Evolutionary conservation across 352 stramenopile species (phyloP).

Genomic region (Albugo candida): DNA sequence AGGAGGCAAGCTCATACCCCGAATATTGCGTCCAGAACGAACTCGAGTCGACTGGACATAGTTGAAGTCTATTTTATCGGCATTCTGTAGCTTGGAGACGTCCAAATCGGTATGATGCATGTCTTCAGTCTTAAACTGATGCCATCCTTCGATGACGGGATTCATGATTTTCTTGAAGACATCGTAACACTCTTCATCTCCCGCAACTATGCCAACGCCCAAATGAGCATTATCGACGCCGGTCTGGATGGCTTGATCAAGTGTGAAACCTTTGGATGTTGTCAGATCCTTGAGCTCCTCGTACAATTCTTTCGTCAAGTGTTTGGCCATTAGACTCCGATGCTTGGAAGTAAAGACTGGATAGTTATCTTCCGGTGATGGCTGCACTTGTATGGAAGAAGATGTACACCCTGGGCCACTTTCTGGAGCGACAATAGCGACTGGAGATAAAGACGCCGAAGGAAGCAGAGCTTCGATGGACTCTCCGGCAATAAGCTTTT

Average conservation of each 20-base stretch:
- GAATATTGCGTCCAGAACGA: conserved; percentile 78
- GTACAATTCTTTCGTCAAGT: conserved; percentile 64
- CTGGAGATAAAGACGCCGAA: conserved; percentile 20
- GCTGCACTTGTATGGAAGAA: conserved; percentile 30
- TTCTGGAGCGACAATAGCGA: conserved; percentile 30
- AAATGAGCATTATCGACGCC: conserved; percentile 67
- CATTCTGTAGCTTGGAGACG: conserved; percentile 43
- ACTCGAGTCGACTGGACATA: conserved; percentile 87
- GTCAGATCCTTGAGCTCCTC: conserved; percentile 53
- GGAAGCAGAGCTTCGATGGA: conserved; percentile 50
- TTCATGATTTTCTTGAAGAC: conserved; percentile 74
- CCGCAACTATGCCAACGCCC: conserved; percentile 63
- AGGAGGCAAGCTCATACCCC: conserved; percentile 71
- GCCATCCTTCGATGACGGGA: conserved; percentile 73
- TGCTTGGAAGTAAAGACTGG: conserved; percentile 69
- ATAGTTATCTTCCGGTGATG: conserved; percentile 49
- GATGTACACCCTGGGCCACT: too few relatives aligned
- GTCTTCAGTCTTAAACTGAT: conserved; percentile 62
- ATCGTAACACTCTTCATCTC: conserved; percentile 67
- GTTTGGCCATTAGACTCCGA: conserved; percentile 72
- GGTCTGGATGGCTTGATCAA: conserved; percentile 75
- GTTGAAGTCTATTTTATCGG: too few relatives aligned
- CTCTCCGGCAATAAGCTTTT: conserved; percentile 53
- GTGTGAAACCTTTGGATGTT: conserved; percentile 59
- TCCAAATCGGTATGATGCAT: conserved; percentile 73